phyloP scores from a whole-genome alignment of 2,329 filamentous ascomycete species.

The Cladosporium sphaerospermum region DNA sequence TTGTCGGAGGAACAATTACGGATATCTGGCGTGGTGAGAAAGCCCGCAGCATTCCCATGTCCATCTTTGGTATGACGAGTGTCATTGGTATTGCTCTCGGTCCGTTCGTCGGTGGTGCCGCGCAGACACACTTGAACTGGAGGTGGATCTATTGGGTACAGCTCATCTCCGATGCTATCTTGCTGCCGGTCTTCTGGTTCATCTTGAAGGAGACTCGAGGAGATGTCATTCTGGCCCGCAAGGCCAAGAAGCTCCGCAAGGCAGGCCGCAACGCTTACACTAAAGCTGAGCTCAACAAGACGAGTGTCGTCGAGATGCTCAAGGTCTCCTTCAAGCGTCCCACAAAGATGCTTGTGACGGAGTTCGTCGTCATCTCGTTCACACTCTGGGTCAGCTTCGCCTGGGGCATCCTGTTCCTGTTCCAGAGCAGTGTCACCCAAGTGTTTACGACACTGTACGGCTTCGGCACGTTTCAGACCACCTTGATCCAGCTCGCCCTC shows the following conservation, averaged over 20 bases:
- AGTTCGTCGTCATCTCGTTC: constrained; percentile 44
- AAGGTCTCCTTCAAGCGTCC: constrained; percentile 37
- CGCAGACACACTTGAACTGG: constrained; percentile 22
- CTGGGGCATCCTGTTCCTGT: constrained; percentile 34
- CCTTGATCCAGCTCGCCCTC: constrained; percentile 40
- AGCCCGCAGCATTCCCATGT: constrained; percentile 27
- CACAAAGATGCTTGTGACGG: constrained; percentile 39
- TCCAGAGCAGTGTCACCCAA: constrained; percentile 44
- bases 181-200: constrained; percentile 27
- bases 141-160: constrained; percentile 26
- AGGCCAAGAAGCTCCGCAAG: constrained; percentile 42
- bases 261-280: constrained; percentile 37
- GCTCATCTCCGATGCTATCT: constrained; percentile 22
- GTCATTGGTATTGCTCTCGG: constrained; percentile 30
- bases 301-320: constrained; percentile 11
- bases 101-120: constrained; percentile 28
- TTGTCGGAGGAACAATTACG: constrained; percentile 44
- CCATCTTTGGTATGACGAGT: constrained; percentile 25
- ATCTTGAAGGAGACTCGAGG: constrained; percentile 46
- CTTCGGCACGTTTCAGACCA: constrained; percentile 35
- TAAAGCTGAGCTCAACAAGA: constrained; percentile 38
- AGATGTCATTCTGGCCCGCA: constrained; percentile 43
- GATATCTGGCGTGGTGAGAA: constrained; percentile 38
- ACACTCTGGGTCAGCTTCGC: constrained; percentile 36
- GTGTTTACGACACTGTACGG: constrained; percentile 38